Percentiles rank a stretch among this genome's conserved stretches.
These are phyloP conservation scores for Talaromyces atroroseus DNA, from an alignment of 2,329 filamentous ascomycete genomes.

Conservation along the genomic window DNA sequence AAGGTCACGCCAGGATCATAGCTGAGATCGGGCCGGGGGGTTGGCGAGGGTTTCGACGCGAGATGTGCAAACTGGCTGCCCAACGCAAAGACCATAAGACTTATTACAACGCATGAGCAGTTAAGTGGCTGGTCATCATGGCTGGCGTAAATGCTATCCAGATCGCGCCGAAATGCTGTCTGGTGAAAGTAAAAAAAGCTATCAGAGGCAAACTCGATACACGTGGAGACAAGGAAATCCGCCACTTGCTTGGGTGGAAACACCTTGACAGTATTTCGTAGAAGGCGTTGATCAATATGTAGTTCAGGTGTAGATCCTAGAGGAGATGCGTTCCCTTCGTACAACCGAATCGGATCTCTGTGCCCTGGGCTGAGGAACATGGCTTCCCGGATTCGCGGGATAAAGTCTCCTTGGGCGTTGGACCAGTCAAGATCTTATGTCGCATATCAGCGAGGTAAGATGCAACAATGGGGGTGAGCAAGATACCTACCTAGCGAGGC, in stretches of 20 bases:
- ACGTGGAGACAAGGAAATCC: background rate
- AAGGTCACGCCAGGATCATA: constrained; percentile 28
- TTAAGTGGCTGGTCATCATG: background rate
- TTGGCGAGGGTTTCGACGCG: background rate
- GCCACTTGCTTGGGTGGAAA: constrained; percentile 5
- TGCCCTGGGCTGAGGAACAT: background rate
- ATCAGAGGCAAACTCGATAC: background rate
- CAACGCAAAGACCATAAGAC: background rate
- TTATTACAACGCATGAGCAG: background rate
- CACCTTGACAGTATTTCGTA: background rate
- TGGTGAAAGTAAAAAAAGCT: constrained; percentile 3
- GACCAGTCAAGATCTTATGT: background rate
- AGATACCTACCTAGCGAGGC: background rate
- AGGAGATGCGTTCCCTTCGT: background rate
- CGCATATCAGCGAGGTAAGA: background rate
- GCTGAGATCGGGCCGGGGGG: background rate
- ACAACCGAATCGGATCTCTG: background rate
- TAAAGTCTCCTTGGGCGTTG: constrained; percentile 1
- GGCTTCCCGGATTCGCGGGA: background rate
- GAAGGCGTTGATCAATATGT: constrained; percentile 1
- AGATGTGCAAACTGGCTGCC: constrained; percentile 3
- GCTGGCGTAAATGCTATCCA: background rate
- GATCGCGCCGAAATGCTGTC: background rate
- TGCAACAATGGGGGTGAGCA: background rate
- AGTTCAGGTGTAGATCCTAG: background rate